Base-by-base conservation (phyloP, 805 yeast genomes). In the Yamadazyma laniorum region DNA sequence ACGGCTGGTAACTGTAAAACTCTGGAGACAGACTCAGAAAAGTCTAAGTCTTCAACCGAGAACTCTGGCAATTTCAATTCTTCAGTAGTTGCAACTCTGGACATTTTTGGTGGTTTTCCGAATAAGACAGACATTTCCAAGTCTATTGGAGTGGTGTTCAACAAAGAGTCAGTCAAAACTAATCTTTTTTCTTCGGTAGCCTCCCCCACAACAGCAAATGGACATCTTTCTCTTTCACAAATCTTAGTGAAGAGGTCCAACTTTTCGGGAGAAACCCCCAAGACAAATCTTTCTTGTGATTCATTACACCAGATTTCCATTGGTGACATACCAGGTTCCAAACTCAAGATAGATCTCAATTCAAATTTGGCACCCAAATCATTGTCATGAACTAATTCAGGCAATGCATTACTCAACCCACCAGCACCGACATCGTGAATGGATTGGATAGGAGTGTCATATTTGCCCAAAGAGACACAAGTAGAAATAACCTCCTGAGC, bases 291-390 rank as follows among this genome's bases (percentile, higher is more conserved):
- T 65, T 93, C 99, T 69, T 93, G 99, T 2, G 98, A 93, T 67
- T 93, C 99, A 55, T 95, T 91, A 77, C 99, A 93, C 99, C 99
- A 93, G 48, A 93, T 88, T 70, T 93, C 99, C 95, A 93, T 87
- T 39, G 99, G 98, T 4, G 98, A 91, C 97, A 93, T 88, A 42
- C 97, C 95, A 34, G 96, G 95, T 63, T 93, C 99, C 48, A 89
- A 75, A 25, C 89, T 82, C 40, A 95, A 77, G 40, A 93, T 83
- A 39, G 90, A 85, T 65, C 99, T 80, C 49, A 93, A 74, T 63
- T 93, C 96, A 48, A 93, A 93, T 48, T 61, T 74, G 19, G 96
- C 99, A 60, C 99, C 99, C 46, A 93, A 75, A 49, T 85, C 93
- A 60, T 93, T 93, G 62, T 93, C 99, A 58, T 93, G 97, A 18